Base-by-base conservation (phyloP, 1,139 yeast species). In the Yamadazyma atmosphaerica region DNA sequence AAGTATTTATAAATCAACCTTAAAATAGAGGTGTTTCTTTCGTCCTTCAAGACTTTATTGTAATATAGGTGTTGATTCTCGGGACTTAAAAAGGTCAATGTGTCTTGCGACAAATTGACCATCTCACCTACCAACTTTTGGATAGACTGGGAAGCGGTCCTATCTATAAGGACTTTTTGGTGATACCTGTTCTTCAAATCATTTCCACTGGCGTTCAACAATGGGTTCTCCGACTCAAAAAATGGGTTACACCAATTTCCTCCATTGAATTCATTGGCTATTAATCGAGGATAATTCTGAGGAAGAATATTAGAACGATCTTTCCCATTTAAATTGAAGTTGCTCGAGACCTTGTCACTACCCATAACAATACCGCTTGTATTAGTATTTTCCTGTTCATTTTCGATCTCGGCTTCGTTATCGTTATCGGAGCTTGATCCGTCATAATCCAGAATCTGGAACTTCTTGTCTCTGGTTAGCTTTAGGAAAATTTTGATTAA, bases 241-340 rank as follows among this genome's bases (percentile, higher is more conserved):
- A 82, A 81, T 22, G 86, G 86, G 50, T 82, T 83, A 36, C 79
- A 74, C 83, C 87, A 83, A 48, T 81, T 81, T 7, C 88, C 89
- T 8, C 88, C 90, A 50, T 80, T 81, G 54, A 80, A 83, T 41
- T 77, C 81, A 34, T 79, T 78, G 25, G 72, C 65, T 7, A 83
- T 58, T 50, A 83, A 81, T 41, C 92, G 64, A n/a, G 90, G 86
- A 47, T 81, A 77, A 2, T 79, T 63, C 53, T 82, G 83, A 0
- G 90, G 90, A 19, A 83, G 52, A 11, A 64, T 42, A 33, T 72
- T 63, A 44, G 54, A 60, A 22, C 75, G 50, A 29, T 63, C 72
- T 36, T 60, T 63, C 2, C 70, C 72, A 37, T 58, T 18, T 10
- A 33, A 12, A 12, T 17, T 24, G 12, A 18, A 28, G 16, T 5